phyloP scores from a whole-genome alignment of 176 grass and related monocot genomes.

The Bothriochloa decipiens region DNA sequence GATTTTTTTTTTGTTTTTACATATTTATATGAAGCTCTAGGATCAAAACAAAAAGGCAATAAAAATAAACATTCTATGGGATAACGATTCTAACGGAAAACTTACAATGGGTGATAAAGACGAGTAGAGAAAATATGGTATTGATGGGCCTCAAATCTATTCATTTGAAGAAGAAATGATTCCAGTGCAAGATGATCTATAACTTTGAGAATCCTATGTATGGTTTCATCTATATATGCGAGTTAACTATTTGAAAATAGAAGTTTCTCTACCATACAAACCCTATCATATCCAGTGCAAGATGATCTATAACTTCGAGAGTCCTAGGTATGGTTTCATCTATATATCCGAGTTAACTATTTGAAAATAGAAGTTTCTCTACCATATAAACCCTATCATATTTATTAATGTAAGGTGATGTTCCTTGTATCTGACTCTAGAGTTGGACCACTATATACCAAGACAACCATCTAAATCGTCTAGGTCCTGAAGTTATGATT shows the following conservation, averaged over 20 bases:
- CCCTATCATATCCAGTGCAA: background rate
- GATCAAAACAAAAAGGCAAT: background rate
- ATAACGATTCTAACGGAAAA: background rate
- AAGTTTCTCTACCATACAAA: background rate
- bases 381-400: background rate
- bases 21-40: background rate
- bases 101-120: background rate
- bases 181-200: background rate
- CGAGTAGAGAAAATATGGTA: background rate
- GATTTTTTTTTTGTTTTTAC: background rate
- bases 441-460: background rate
- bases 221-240: background rate
- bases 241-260: background rate
- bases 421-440: background rate
- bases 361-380: background rate
- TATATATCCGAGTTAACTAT: background rate
- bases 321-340: background rate
- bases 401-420: background rate
- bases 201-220: background rate
- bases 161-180: background rate
- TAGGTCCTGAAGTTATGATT: background rate
- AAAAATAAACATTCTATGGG: background rate
- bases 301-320: background rate
- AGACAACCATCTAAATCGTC: background rate
- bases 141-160: background rate